These are phyloP conservation scores for Picea mariana DNA, from an alignment of 83 land plant genomes.

Conservation along the genomic window DNA sequence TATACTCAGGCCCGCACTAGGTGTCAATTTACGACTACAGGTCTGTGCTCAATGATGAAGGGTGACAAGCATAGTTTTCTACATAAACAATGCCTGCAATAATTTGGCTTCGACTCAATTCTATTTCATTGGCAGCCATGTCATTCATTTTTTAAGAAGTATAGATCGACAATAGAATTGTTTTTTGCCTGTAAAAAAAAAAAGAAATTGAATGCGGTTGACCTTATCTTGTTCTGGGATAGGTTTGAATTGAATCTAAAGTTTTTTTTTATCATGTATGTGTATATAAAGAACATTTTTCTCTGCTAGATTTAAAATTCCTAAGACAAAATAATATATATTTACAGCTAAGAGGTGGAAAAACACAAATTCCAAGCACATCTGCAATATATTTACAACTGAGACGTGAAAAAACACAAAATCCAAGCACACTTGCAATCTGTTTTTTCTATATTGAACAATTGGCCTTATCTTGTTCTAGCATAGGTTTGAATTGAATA, in stretches of 20 bases:
- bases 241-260: not conserved
- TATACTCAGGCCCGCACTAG: not conserved
- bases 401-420: too few species aligned
- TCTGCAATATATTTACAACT: too few species aligned
- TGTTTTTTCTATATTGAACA: too few species aligned
- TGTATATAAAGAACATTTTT: too few species aligned
- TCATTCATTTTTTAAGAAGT: not conserved
- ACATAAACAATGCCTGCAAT: constrained; percentile 1
- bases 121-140: not conserved
- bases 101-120: not conserved
- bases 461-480: not conserved
- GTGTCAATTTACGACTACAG: not conserved
- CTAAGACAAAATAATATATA: too few species aligned
- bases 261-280: not conserved
- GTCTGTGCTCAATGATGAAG: not conserved
- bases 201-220: not conserved
- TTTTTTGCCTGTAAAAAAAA: not conserved
- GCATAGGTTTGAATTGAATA: not conserved
- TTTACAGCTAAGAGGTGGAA: too few species aligned
- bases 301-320: too few species aligned
- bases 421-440: too few species aligned
- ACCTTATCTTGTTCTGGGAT: not conserved
- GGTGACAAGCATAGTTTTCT: not conserved
- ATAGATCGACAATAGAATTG: not conserved
- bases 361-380: too few species aligned